phyloP scores from a whole-genome alignment of 805 yeast species.

The Sporopachydermia lactativora region DNA sequence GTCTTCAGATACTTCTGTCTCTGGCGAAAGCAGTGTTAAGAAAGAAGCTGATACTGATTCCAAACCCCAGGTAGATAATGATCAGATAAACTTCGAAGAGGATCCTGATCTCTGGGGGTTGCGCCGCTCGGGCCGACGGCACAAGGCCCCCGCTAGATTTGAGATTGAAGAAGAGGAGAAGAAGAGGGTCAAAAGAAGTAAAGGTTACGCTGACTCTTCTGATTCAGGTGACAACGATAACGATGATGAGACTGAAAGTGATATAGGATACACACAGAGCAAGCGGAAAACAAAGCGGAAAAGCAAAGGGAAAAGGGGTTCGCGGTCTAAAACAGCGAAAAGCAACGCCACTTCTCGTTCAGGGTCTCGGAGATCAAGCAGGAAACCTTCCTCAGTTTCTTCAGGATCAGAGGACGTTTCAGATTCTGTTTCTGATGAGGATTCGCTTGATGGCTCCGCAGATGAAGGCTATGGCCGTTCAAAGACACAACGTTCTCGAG shows the following conservation, averaged over 20 bases:
- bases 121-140: conserved; percentile 59
- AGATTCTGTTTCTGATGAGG: not conserved
- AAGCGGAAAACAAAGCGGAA: conserved; percentile 5
- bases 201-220: conserved; percentile 3
- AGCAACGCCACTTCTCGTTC: conserved; percentile 4
- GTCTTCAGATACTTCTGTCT: not conserved
- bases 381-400: conserved; percentile 22
- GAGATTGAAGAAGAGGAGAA: conserved; percentile 4
- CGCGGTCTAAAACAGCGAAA: conserved; percentile 9
- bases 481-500: conserved; percentile 12
- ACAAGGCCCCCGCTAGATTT: conserved; percentile 19
- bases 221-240: conserved; percentile 22
- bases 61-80: not conserved
- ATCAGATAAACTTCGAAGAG: conserved; percentile 14
- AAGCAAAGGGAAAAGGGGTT: conserved; percentile 6
- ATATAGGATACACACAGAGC: not conserved
- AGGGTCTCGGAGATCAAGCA: not conserved
- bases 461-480: conserved; percentile 3
- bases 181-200: conserved; percentile 14
- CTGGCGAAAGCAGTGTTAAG: too few relatives aligned
- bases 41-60: not conserved
- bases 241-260: conserved; percentile 18
- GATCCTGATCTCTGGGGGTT: conserved; percentile 79
- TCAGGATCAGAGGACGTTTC: conserved; percentile 8
- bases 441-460: not conserved